A percentile compares a stretch with the other conserved stretches of the same genome.
Conservation (phyloP, 2,329 filamentous ascomycete genomes). For the Talaromyces sp. region DNA sequence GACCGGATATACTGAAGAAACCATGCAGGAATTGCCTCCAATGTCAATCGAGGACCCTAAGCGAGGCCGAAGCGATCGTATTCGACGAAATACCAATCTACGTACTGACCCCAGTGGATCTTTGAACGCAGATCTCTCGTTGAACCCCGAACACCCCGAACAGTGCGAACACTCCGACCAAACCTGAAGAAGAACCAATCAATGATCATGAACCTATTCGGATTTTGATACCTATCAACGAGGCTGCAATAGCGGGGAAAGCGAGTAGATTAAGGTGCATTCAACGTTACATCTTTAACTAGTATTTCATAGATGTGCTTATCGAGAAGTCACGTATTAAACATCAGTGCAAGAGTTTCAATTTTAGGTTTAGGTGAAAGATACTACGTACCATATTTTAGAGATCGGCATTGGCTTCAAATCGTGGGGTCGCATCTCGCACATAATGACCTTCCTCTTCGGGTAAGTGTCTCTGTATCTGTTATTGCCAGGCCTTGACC, state of each 20-base stretch:
- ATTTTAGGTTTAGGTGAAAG: background rate
- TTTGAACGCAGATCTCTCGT: background rate
- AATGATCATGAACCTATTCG: background rate
- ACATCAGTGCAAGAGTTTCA: background rate
- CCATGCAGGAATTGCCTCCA: background rate
- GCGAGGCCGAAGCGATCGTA: background rate
- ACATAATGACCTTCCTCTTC: background rate
- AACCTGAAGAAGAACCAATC: background rate
- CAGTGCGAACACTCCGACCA: too few species aligned
- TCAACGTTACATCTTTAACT: background rate
- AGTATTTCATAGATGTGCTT: background rate
- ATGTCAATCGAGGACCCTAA: background rate
- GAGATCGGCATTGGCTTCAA: background rate
- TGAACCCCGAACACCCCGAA: background rate
- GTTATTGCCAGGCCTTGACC: background rate
- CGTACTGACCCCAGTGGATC: background rate
- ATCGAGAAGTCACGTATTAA: too few species aligned
- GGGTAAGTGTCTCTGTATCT: background rate
- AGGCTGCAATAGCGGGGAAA: background rate
- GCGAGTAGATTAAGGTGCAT: background rate
- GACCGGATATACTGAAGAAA: background rate
- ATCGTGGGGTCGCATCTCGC: background rate
- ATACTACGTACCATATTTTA: background rate
- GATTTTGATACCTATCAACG: background rate
- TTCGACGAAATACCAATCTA: background rate